These are phyloP conservation scores for Tulasnella sp. DNA, from an alignment of 768 basidiomycete genomes.

Conservation along the genomic window DNA sequence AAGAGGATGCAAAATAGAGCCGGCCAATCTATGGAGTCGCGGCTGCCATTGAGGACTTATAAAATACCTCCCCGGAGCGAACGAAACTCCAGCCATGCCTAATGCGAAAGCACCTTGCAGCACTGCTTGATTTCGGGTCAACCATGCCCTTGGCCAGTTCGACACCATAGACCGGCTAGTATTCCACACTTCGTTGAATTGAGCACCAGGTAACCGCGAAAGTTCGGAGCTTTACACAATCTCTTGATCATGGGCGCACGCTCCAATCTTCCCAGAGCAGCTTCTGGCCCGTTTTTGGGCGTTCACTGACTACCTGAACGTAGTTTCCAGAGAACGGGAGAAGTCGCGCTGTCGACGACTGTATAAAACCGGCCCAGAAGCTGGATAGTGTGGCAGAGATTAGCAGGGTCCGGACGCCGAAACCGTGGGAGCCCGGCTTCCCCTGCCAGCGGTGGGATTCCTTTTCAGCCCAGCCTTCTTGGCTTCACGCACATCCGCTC, in stretches of 20 bases:
- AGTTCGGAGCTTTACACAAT: not conserved
- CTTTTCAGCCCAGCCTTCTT: not conserved
- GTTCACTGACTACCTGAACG: not conserved
- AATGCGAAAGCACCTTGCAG: constrained; percentile 53
- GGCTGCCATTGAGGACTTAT: constrained; percentile 85
- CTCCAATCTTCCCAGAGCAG: not conserved
- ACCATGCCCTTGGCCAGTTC: constrained; percentile 93
- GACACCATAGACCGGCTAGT: constrained; percentile 40
- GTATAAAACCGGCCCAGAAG: not conserved
- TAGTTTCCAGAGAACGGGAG: not conserved
- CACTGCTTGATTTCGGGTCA: constrained; percentile 97
- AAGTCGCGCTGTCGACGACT: not conserved
- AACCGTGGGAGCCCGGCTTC: not conserved
- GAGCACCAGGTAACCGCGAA: constrained; percentile 69
- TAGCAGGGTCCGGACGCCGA: not conserved
- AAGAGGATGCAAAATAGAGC: not conserved
- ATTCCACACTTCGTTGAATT: constrained; percentile 78
- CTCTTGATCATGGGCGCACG: not conserved
- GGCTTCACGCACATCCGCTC: not conserved
- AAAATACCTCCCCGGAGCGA: constrained; percentile 35
- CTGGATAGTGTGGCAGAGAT: not conserved
- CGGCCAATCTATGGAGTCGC: constrained; percentile 51
- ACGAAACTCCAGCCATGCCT: no score
- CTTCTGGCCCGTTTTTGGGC: not conserved
- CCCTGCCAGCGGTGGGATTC: not conserved